A percentile compares a stretch with the other conserved stretches of the same genome.
phyloP scores from a whole-genome alignment of 1,284 basidiomycete genomes.

The Malassezia psittaci region DNA sequence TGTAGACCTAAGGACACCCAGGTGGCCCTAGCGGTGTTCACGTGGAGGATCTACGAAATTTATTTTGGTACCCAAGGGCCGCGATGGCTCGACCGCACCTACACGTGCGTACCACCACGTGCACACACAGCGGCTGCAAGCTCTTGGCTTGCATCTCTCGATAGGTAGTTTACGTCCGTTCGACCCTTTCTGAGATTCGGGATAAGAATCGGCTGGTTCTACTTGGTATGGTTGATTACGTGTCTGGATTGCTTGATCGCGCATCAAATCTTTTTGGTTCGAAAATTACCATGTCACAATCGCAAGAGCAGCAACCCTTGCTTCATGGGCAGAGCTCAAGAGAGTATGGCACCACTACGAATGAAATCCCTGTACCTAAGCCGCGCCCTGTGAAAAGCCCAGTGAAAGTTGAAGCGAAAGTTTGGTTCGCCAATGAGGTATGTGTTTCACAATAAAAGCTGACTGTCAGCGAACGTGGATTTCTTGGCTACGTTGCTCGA shows the following conservation, averaged over 20 bases:
- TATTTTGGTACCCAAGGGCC: no score
- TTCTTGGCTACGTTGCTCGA: conserved; percentile 73
- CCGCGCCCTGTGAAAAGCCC: conserved; percentile 52
- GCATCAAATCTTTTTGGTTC: no score
- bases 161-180: neutral
- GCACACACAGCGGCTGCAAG: no score
- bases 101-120: no score
- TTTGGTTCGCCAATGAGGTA: conserved; percentile 47
- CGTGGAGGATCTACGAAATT: neutral
- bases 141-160: neutral
- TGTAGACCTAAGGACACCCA: neutral
- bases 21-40: neutral
- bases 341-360: conserved; percentile 17
- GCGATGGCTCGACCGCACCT: no score
- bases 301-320: conserved; percentile 7
- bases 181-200: no score
- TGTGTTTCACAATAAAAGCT: conserved; percentile 36
- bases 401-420: conserved; percentile 45
- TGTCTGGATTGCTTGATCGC: no score
- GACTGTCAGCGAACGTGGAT: conserved; percentile 58
- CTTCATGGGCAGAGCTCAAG: conserved; percentile 10
- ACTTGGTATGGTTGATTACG: no score
- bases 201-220: neutral
- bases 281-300: no score
- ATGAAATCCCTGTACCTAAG: conserved; percentile 29